A percentile compares a stretch with the other conserved stretches of the same genome.
phyloP scores from a whole-genome alignment of 2,329 filamentous ascomycete species.

The Fusarium albidum region DNA sequence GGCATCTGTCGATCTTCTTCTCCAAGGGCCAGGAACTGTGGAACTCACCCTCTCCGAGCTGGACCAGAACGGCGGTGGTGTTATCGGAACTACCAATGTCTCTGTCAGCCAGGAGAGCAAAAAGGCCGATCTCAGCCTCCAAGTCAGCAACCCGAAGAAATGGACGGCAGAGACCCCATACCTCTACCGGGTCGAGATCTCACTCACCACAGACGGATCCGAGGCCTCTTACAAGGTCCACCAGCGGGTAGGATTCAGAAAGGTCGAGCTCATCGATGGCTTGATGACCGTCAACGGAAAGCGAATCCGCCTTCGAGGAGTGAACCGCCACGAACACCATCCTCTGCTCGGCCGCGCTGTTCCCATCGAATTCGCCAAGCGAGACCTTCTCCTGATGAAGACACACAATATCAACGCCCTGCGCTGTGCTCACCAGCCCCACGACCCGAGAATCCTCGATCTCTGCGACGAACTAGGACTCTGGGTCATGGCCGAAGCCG shows the following conservation, averaged over 20 bases:
- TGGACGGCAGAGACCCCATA: conserved; percentile 75
- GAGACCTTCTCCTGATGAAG: conserved; percentile 74
- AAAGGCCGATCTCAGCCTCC: conserved; percentile 53
- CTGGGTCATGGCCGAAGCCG: conserved; percentile 64
- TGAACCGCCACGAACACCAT: conserved; percentile 74
- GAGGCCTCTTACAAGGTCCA: conserved; percentile 54
- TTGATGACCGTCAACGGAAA: conserved; percentile 71
- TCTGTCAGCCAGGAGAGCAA: conserved; percentile 38
- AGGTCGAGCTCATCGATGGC: conserved; percentile 69
- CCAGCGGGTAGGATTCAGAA: conserved; percentile 67
- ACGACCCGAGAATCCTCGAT: conserved; percentile 66
- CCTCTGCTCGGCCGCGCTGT: conserved; percentile 69
- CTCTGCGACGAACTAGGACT: conserved; percentile 72
- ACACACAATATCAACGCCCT: conserved; percentile 75
- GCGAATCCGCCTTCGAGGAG: conserved; percentile 68
- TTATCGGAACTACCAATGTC: conserved; percentile 44
- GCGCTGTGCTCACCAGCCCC: conserved; percentile 73
- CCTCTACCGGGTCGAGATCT: conserved; percentile 66
- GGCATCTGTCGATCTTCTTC: conserved; percentile 55
- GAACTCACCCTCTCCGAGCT: conserved; percentile 54
- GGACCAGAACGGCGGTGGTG: conserved; percentile 40
- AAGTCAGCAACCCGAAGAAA: conserved; percentile 62
- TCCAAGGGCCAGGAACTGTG: conserved; percentile 46
- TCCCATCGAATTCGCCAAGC: conserved; percentile 66
- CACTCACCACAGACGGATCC: conserved; percentile 53